phyloP scores from a whole-genome alignment of 352 stramenopile species.

The Peronospora farinosa region DNA sequence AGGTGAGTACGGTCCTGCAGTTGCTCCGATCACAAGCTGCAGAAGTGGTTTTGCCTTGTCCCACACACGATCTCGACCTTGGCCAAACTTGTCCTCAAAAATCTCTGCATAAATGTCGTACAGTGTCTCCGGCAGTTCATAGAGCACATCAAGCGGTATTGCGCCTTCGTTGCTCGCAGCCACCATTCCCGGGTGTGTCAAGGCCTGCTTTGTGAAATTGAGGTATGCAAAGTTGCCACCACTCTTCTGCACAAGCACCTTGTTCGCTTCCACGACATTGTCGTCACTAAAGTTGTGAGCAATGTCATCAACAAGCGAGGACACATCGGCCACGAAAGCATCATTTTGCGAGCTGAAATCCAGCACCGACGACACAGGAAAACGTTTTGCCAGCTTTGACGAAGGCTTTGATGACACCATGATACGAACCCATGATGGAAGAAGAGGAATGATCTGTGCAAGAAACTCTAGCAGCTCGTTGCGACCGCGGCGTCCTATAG shows the following conservation, averaged over 20 bases:
- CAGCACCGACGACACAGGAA: constrained; percentile 64
- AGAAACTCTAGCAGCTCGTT: constrained; percentile 76
- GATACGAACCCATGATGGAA: constrained; percentile 66
- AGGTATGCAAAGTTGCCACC: constrained; percentile 73
- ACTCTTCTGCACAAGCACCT: constrained; percentile 61
- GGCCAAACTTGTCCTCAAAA: constrained; percentile 85
- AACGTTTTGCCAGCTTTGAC: constrained; percentile 44
- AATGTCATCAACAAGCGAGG: constrained; percentile 55
- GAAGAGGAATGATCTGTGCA: constrained; percentile 44
- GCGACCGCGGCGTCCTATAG: constrained; percentile 21
- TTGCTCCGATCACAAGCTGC: constrained; percentile 61
- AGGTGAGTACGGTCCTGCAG: constrained; percentile 59
- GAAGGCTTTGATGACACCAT: constrained; percentile 66
- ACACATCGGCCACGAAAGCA: constrained; percentile 50
- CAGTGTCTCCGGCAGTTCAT: constrained; percentile 70
- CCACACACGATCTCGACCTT: constrained; percentile 68
- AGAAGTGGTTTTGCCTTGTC: constrained; percentile 67
- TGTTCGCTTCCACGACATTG: constrained; percentile 39
- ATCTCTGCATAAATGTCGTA: constrained; percentile 83
- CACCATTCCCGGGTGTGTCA: constrained; percentile 57
- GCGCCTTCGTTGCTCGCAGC: constrained; percentile 32
- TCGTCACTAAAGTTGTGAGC: constrained; percentile 38
- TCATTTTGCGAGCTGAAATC: constrained; percentile 68
- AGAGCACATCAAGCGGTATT: constrained; percentile 54
- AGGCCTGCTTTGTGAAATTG: constrained; percentile 71